A percentile compares a stretch with the other conserved stretches of the same genome.
Evolutionary conservation across 257 asterid genomes (phyloP).

Genomic region (Solanum chaucha): DNA sequence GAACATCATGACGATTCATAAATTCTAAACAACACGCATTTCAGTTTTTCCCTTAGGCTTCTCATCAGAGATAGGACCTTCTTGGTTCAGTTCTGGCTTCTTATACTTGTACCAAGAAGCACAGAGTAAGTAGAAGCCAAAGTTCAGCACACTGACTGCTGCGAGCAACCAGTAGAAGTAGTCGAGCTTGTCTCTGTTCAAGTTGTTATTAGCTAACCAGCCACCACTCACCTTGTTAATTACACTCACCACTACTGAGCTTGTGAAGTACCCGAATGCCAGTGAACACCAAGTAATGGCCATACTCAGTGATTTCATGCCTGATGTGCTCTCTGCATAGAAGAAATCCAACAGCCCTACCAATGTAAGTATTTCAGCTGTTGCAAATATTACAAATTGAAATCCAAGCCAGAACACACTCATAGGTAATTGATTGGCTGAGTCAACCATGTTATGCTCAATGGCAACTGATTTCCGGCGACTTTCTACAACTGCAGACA

Average conservation of each 20-base stretch:
- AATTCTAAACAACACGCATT: background rate
- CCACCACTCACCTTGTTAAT: slow-evolving; percentile 65
- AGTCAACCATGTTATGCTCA: slow-evolving; percentile 45
- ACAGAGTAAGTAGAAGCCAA: slow-evolving; percentile 42
- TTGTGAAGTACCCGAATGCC: slow-evolving; percentile 55
- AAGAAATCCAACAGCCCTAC: slow-evolving; percentile 65
- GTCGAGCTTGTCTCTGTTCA: slow-evolving; percentile 52
- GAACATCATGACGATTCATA: background rate
- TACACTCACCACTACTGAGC: slow-evolving; percentile 57
- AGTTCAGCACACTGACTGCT: slow-evolving; percentile 34
- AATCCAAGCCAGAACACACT: slow-evolving; percentile 60
- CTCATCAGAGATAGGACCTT: background rate
- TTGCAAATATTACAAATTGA: slow-evolving; percentile 43
- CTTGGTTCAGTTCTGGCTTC: slow-evolving; percentile 25
- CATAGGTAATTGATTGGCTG: slow-evolving; percentile 38
- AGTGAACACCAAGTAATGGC: slow-evolving; percentile 63
- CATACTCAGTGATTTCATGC: slow-evolving; percentile 57
- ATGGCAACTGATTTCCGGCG: slow-evolving; percentile 29
- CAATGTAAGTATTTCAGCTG: slow-evolving; percentile 54
- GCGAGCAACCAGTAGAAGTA: slow-evolving; percentile 56
- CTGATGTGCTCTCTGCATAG: slow-evolving; percentile 53
- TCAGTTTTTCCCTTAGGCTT: background rate
- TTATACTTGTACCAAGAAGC: slow-evolving; percentile 61
- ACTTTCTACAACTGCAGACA: slow-evolving; percentile 2
- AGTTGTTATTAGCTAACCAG: slow-evolving; percentile 51